Conservation (phyloP, 345 rosid genomes). For the Euphorbia lathyris region DNA sequence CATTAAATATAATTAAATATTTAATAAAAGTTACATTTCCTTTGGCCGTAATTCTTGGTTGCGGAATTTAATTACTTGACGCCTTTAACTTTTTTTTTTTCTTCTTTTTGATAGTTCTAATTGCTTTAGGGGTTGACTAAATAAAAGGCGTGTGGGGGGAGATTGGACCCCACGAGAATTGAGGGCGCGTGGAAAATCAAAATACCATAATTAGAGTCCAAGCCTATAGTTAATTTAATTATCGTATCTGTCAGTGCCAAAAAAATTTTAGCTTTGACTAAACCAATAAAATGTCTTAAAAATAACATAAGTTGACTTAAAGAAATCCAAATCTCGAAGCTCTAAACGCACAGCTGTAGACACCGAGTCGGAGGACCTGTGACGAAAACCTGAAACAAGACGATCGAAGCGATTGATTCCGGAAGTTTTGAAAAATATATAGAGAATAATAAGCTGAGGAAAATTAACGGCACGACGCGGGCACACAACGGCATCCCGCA, state of each 20-base stretch:
- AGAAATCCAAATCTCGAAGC: neutral
- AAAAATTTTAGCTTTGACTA: slow-evolving; percentile 16
- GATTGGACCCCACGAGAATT: slow-evolving; percentile 4
- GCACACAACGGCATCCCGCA: no score
- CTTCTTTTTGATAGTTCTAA: neutral
- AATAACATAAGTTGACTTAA: slow-evolving; percentile 20
- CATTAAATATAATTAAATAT: no score
- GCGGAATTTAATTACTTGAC: slow-evolving; percentile 1
- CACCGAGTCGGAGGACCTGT: no score
- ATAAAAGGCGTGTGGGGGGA: neutral
- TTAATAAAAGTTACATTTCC: no score
- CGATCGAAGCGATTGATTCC: no score
- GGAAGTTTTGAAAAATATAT: no score
- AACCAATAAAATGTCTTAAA: neutral
- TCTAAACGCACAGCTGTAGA: neutral
- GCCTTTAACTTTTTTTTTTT: neutral
- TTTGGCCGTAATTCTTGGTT: neutral
- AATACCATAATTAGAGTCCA: neutral
- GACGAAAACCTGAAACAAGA: no score
- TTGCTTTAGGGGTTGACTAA: slow-evolving; percentile 25
- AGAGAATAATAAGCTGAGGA: no score
- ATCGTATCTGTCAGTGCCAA: slow-evolving; percentile 13
- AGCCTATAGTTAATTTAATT: slow-evolving; percentile 1
- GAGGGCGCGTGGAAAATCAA: slow-evolving; percentile 15
- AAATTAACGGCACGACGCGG: no score